Evolutionary conservation across 345 rosid species (phyloP).

Genomic region (sweet orange (Citrus sinensis)): DVS_A1.0 CM039164.1:17558001-17558500

Average conservation of each 20-base stretch:
- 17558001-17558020: neutral
- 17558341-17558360: neutral
- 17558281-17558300: neutral
- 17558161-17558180: neutral
- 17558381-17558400: neutral
- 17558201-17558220: neutral
- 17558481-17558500: neutral
- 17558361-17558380: neutral
- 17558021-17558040: conserved; percentile 9
- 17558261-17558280: neutral
- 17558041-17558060: neutral
- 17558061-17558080: neutral
- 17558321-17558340: neutral
- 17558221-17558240: neutral
- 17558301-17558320: neutral
- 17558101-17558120: neutral
- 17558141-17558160: neutral
- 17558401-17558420: neutral
- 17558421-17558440: neutral
- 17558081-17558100: neutral
- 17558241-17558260: neutral
- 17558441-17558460: neutral
- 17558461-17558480: neutral
- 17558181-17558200: neutral
- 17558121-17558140: neutral